These are phyloP conservation scores for Durotheca rogersii DNA, from an alignment of 495 filamentous ascomycete genomes.

Conservation along the genomic window DNA sequence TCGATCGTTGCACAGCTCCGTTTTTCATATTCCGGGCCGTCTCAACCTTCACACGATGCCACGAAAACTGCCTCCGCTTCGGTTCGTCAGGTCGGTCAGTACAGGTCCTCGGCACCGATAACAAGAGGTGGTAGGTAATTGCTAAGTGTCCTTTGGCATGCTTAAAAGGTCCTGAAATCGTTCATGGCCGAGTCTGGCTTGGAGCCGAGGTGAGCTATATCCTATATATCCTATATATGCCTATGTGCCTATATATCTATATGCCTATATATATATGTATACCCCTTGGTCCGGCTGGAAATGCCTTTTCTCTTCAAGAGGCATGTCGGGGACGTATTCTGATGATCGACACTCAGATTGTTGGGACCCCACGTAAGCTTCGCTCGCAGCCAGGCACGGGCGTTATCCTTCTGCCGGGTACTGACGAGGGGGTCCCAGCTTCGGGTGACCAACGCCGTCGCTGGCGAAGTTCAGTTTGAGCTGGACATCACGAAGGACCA, in stretches of 20 bases:
- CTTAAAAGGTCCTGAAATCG: slow-evolving; percentile 77
- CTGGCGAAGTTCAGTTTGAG: slow-evolving; percentile 83
- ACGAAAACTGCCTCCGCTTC: slow-evolving; percentile 35
- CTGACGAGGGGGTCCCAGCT: slow-evolving; percentile 57
- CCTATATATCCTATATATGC: background rate
- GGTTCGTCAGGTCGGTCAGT: slow-evolving; percentile 46
- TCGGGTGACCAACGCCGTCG: slow-evolving; percentile 70
- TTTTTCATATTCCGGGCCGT: background rate
- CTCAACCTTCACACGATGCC: slow-evolving; percentile 26
- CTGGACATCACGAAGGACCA: slow-evolving; percentile 83
- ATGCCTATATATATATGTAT: background rate
- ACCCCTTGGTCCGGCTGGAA: no score
- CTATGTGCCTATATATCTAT: background rate
- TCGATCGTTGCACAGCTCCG: background rate
- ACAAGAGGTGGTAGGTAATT: no score
- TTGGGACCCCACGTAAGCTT: slow-evolving; percentile 45
- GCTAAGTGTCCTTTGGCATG: slow-evolving; percentile 6
- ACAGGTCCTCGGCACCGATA: no score
- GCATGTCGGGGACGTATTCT: background rate
- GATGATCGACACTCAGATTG: slow-evolving; percentile 34
- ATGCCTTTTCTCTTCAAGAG: background rate
- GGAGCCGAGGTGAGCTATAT: slow-evolving; percentile 71
- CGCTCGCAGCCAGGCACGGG: background rate
- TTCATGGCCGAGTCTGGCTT: slow-evolving; percentile 81
- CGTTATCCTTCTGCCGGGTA: background rate